Evolutionary conservation across 169 alveolate genomes (phyloP).

Genomic region (Eimeria acervulina): DNA sequence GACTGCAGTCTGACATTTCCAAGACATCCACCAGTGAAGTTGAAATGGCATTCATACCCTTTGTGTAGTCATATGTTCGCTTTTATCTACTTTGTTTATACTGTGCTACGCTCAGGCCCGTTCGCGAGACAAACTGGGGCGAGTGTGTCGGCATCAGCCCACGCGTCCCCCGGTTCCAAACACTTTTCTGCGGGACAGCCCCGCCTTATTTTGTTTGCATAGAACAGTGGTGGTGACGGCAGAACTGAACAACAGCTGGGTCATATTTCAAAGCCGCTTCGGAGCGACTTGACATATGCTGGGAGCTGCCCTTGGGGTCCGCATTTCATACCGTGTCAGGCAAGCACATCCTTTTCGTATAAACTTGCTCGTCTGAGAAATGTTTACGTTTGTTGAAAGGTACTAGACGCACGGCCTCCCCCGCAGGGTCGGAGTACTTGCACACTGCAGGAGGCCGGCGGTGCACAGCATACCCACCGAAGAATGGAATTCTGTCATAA

Average conservation of each 20-base stretch:
- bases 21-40: neutral
- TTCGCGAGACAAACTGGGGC: conserved; percentile 56
- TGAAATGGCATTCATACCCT: neutral
- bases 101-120: neutral
- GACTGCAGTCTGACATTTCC: neutral
- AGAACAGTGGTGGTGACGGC: neutral
- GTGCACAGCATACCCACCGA: neutral
- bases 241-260: neutral
- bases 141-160: conserved; percentile 51
- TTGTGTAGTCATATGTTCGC: neutral
- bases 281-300: neutral
- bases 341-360: neutral
- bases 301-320: neutral
- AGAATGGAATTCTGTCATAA: conserved; percentile 25
- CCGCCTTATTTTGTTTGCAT: neutral
- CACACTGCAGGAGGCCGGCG: conserved; percentile 5
- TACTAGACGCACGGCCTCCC: neutral
- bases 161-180: neutral
- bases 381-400: neutral
- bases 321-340: conserved; percentile 21
- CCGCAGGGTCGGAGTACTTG: neutral
- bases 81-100: neutral
- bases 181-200: neutral
- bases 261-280: neutral
- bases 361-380: neutral